Percentiles rank a stretch among this genome's conserved stretches.
phyloP scores from a whole-genome alignment of 495 filamentous ascomycete species.

The Sabuloglossum arenarium region DNA sequence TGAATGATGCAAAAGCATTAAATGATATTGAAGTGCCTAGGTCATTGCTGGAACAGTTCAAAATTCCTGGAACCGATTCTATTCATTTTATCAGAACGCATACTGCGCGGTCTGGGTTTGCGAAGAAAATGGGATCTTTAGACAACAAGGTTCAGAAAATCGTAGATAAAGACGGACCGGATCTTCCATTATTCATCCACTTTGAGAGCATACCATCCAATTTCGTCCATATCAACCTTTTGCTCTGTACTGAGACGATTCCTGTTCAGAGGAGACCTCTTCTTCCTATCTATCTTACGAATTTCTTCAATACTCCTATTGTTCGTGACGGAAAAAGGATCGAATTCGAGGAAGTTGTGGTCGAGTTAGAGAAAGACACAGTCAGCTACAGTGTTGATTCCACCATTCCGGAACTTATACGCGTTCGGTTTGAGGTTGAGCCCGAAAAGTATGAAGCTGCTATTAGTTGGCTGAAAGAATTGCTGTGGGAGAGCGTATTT shows the following conservation, averaged over 20 bases:
- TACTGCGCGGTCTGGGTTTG: slow-evolving; percentile 69
- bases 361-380: slow-evolving; percentile 75
- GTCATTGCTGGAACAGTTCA: slow-evolving; percentile 54
- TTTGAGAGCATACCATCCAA: slow-evolving; percentile 82
- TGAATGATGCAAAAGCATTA: slow-evolving; percentile 58
- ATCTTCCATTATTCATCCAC: slow-evolving; percentile 74
- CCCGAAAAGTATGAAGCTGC: slow-evolving; percentile 65
- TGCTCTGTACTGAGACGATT: slow-evolving; percentile 55
- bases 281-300: slow-evolving; percentile 62
- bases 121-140: slow-evolving; percentile 41
- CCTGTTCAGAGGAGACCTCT: slow-evolving; percentile 61
- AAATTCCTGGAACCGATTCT: slow-evolving; percentile 63
- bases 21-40: slow-evolving; percentile 67
- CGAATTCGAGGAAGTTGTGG: slow-evolving; percentile 80
- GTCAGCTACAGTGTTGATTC: slow-evolving; percentile 55
- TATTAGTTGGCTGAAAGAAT: slow-evolving; percentile 67
- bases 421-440: slow-evolving; percentile 68
- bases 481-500: slow-evolving; percentile 76
- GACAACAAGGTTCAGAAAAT: slow-evolving; percentile 53
- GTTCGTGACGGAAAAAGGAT: slow-evolving; percentile 53
- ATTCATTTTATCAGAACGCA: slow-evolving; percentile 85
- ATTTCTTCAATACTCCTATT: slow-evolving; percentile 87
- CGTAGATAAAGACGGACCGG: slow-evolving; percentile 45
- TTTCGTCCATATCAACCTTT: slow-evolving; percentile 64
- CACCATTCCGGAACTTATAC: slow-evolving; percentile 51